These are phyloP conservation scores for Afroboletus lepidellus DNA, from an alignment of 1,284 basidiomycete species.

Conservation along the genomic window DNA sequence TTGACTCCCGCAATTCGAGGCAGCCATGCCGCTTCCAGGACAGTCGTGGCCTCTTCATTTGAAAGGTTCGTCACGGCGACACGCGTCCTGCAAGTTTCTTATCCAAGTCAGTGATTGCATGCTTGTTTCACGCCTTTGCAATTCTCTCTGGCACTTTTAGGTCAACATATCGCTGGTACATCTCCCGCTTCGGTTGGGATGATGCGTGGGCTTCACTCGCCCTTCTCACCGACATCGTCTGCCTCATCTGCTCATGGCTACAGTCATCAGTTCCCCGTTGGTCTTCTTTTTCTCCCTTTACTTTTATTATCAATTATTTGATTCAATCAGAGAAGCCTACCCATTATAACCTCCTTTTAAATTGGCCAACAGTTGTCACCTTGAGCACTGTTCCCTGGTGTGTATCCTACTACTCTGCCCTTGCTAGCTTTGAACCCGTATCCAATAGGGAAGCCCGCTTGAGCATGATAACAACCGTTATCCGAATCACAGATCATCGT, in stretches of 20 bases:
- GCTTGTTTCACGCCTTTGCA: constrained; percentile 10
- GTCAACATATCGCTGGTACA: constrained; percentile 12
- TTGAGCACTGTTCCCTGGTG: constrained; percentile 17
- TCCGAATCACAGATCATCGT: constrained; percentile 10
- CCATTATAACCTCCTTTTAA: background rate
- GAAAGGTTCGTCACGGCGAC: constrained; percentile 17
- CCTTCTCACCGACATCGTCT: constrained; percentile 13
- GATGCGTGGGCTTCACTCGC: constrained; percentile 21
- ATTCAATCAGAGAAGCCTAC: constrained; percentile 4
- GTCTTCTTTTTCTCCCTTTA: background rate
- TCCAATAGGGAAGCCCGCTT: constrained; percentile 15
- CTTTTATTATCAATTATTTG: background rate
- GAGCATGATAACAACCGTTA: constrained; percentile 17
- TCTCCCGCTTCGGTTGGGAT: constrained; percentile 21
- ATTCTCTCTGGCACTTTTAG: constrained; percentile 21
- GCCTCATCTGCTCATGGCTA: constrained; percentile 11
- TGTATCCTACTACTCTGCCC: background rate
- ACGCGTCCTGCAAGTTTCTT: background rate
- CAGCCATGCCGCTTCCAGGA: constrained; percentile 17
- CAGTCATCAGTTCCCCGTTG: constrained; percentile 8
- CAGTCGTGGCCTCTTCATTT: constrained; percentile 13
- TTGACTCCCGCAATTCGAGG: background rate
- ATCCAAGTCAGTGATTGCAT: constrained; percentile 4
- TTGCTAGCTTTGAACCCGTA: background rate
- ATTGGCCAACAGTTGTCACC: background rate